phyloP scores from a whole-genome alignment of 2,329 filamentous ascomycete genomes.

The Thielaviopsis populi region DNA sequence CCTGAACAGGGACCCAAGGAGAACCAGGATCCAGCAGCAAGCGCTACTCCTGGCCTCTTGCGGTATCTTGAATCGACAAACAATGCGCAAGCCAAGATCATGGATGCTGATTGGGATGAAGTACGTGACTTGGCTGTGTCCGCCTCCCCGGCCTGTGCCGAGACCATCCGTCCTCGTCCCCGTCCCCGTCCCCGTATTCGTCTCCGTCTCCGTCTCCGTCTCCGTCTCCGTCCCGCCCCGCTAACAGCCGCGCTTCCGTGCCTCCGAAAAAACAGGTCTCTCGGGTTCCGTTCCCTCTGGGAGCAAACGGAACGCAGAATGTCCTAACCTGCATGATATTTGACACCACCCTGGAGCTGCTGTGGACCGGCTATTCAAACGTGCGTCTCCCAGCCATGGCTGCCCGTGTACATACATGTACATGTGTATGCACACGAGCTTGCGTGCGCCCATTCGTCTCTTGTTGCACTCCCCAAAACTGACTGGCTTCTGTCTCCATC shows the following conservation, averaged over 20 bases:
- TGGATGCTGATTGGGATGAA: slow-evolving; percentile 57
- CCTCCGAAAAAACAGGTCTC: too few species aligned
- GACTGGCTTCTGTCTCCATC: not conserved
- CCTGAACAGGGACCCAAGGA: not conserved
- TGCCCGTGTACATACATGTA: not conserved
- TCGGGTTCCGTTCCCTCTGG: slow-evolving; percentile 66
- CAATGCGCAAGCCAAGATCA: slow-evolving; percentile 27
- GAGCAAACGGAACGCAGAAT: slow-evolving; percentile 52
- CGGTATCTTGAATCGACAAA: slow-evolving; percentile 16
- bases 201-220: not conserved
- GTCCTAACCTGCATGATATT: slow-evolving; percentile 72
- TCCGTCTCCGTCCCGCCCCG: not conserved
- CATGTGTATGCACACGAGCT: too few species aligned
- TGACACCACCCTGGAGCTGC: slow-evolving; percentile 72
- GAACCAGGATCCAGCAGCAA: not conserved
- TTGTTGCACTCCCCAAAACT: not conserved
- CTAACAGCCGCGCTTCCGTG: not conserved
- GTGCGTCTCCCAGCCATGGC: not conserved
- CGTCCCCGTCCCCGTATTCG: not conserved
- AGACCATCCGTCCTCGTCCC: not conserved
- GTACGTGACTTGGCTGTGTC: slow-evolving; percentile 32
- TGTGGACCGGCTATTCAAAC: slow-evolving; percentile 67
- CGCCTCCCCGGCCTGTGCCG: too few species aligned
- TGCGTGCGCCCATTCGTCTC: not conserved
- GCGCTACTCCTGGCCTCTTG: not conserved